These are phyloP conservation scores for Exophiala spinifera DNA, from an alignment of 2,329 filamentous ascomycete species.

Conservation along the genomic window DNA sequence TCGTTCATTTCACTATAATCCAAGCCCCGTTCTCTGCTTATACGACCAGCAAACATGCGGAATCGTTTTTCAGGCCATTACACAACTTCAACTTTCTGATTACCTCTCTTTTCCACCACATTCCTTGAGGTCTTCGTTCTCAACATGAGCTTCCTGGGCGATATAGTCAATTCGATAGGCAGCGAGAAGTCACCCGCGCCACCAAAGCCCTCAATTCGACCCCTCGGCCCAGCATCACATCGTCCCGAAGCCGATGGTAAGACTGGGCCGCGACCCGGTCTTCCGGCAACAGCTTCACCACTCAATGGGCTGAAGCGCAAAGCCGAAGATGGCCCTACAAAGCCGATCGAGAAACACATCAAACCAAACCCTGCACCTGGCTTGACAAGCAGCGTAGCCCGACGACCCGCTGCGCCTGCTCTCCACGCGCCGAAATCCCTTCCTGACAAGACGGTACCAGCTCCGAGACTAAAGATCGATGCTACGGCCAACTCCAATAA, in stretches of 20 bases:
- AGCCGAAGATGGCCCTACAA: slow-evolving; percentile 23
- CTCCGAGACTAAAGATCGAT: slow-evolving; percentile 13
- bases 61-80: background rate
- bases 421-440: slow-evolving; percentile 17
- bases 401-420: slow-evolving; percentile 19
- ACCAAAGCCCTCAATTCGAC: slow-evolving; percentile 17
- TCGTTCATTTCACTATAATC: background rate
- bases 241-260: slow-evolving; percentile 10
- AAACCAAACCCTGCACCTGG: slow-evolving; percentile 19
- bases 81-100: slow-evolving; percentile 4
- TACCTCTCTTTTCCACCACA: background rate
- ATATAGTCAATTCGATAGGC: slow-evolving; percentile 50
- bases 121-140: background rate
- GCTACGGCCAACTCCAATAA: slow-evolving; percentile 5
- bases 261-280: slow-evolving; percentile 7
- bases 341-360: slow-evolving; percentile 17
- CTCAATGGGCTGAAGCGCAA: slow-evolving; percentile 26
- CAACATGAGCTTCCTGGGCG: slow-evolving; percentile 45
- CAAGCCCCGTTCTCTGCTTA: background rate
- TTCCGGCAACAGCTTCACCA: slow-evolving; percentile 12
- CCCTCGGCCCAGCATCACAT: slow-evolving; percentile 18
- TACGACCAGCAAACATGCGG: background rate
- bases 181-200: slow-evolving; percentile 35
- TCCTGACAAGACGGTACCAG: slow-evolving; percentile 7
- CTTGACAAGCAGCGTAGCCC: slow-evolving; percentile 11